Evolutionary conservation across 345 rosid species (phyloP), one percentile per base, ranked within the genome.

Genomic region (Combretum micranthum): DNA sequence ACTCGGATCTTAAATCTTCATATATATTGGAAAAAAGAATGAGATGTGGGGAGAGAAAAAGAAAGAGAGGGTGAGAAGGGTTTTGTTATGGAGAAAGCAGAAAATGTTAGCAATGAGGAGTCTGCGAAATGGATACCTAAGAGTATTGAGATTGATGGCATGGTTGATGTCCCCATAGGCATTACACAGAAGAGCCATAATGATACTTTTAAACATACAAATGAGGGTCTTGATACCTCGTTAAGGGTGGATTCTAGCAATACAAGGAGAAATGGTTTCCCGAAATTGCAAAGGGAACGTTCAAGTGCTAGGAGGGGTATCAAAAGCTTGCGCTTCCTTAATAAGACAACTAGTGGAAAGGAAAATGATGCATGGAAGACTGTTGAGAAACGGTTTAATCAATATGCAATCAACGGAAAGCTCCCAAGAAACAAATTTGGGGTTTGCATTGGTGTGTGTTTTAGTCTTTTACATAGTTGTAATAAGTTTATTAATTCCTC

Each of bases 331-430:
- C 75, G 92, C 66, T 93, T 93, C 66, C 86, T 93, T 48, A 96
- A 93, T 23, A 71, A 86, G 52, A 80, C 91, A 1, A 63, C 72
- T 17, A 80, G 94, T 0, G 96, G 99, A 54, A 80, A 80, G 52
- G 97, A 93, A 57, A 57, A 42, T 17, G 96, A 93, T 60, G 90
- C 89, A 2, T 87, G 99, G 99, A 78, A 69, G 71, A 72, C 96
- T 9, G 84, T 81, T 18, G 99, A 89, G 68, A 79, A 61, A 56
- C 81, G 92, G 16, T 93, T 93, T 61, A 53, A 77, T 52, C 95
- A 87, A 67, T 76, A 73, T 51, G 76, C 94, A 0, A 74, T 78
- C 47, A 69, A 74, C 26, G 96, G 80, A 16, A 82, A 59, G 69
- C 78, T 93, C 44, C 55, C 71, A 0, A 73, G 64, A 56, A 95